Evolutionary conservation across 2,329 filamentous ascomycete genomes (phyloP).

Genomic region (Proliferodiscus dingleyae): DNA sequence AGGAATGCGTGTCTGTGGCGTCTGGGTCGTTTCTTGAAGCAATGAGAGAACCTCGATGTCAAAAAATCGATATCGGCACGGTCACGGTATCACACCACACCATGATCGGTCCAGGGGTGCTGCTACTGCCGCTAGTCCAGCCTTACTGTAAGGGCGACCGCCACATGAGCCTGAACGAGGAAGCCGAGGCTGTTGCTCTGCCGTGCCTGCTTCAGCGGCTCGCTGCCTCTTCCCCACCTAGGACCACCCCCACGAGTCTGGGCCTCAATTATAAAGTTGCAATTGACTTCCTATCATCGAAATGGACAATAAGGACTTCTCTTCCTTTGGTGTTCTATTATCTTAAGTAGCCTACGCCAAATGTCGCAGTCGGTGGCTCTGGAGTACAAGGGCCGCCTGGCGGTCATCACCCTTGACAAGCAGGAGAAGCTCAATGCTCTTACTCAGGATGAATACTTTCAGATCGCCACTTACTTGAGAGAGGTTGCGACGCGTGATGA

Average conservation of each 20-base stretch:
- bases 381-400: constrained; percentile 63
- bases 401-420: constrained; percentile 82
- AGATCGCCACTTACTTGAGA: constrained; percentile 65
- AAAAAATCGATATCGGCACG: not conserved
- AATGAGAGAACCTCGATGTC: not conserved
- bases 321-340: too few species aligned
- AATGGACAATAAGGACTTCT: too few species aligned
- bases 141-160: too few species aligned
- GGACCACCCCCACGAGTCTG: too few species aligned
- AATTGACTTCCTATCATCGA: too few species aligned
- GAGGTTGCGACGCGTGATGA: constrained; percentile 76
- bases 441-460: constrained; percentile 67
- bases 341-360: not conserved
- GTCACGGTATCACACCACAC: too few species aligned
- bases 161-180: not conserved
- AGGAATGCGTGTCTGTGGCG: not conserved
- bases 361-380: constrained; percentile 34
- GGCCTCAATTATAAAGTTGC: too few species aligned
- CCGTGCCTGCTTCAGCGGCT: not conserved
- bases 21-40: not conserved
- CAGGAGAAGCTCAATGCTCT: constrained; percentile 85
- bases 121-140: too few species aligned
- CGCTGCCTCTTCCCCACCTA: too few species aligned
- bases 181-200: constrained; percentile 1
- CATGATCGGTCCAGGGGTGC: too few species aligned